Evolutionary conservation across 306 rosid species (phyloP).

Genomic region (Cercis canadensis): DNA sequence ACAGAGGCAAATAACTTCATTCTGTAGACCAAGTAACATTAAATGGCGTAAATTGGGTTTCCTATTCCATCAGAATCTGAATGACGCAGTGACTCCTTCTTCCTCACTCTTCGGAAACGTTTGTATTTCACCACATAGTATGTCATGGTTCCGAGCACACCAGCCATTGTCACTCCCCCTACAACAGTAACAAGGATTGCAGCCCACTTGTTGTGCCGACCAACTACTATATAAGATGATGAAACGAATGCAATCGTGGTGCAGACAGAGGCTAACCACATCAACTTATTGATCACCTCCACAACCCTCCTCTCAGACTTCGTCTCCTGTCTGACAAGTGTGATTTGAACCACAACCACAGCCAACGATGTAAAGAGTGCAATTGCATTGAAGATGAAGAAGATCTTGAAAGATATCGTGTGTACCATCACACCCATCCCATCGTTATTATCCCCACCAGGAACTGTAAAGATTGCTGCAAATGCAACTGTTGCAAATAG

Average conservation of each 20-base stretch:
- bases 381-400: slow-evolving; percentile 52
- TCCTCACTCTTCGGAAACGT: slow-evolving; percentile 42
- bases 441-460: slow-evolving; percentile 52
- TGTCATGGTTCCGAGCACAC: slow-evolving; percentile 59
- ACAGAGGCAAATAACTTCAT: slow-evolving; percentile 4
- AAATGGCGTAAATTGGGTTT: slow-evolving; percentile 54
- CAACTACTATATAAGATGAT: slow-evolving; percentile 57
- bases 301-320: slow-evolving; percentile 60
- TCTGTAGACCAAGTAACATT: too few species aligned
- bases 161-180: slow-evolving; percentile 50
- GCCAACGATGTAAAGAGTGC: slow-evolving; percentile 61
- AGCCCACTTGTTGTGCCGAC: slow-evolving; percentile 55
- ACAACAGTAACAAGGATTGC: slow-evolving; percentile 49
- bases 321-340: slow-evolving; percentile 57
- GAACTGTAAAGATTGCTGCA: slow-evolving; percentile 69
- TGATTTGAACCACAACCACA: slow-evolving; percentile 63
- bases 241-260: slow-evolving; percentile 56
- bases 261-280: slow-evolving; percentile 66
- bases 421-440: slow-evolving; percentile 48
- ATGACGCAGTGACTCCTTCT: slow-evolving; percentile 37
- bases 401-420: slow-evolving; percentile 46
- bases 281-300: slow-evolving; percentile 58
- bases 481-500: slow-evolving; percentile 91
- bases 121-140: slow-evolving; percentile 57
- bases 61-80: slow-evolving; percentile 53